Base-by-base conservation (phyloP, 441 rosid species). In the Raphanus hybrid region DNA sequence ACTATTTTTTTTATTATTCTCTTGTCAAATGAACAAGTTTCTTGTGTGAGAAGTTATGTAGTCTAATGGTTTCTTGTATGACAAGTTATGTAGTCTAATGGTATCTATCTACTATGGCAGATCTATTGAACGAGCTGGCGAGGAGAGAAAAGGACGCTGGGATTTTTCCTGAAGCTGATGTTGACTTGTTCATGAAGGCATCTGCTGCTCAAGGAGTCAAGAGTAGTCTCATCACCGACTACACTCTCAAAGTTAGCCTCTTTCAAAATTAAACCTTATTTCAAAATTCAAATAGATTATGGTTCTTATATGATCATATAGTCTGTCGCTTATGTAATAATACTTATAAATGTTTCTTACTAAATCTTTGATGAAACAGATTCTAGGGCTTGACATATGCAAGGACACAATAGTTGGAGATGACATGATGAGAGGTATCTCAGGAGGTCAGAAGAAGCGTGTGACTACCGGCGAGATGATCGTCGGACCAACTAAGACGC, bases 401-500 rank as follows among this genome's bases (percentile, higher is more conserved):
- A 90, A 88, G 69, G 98, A 95, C 82, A 93, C 88, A 3, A 89
- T 93, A 55, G 96, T 95, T 3, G 98, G 99, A 75, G 94, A 93
- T 74, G 91, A 90, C 7, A 93, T 95, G 98, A 78, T 80, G 12
- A 73, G 98, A 74, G 98, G 99, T 43, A 85, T 94, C 20, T 93
- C 99, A 10, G 98, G 99, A 10, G 98, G 99, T 34, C 97, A 93
- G 78, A 93, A 84, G 73, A 95, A 93, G 70, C 75, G 99, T 84
- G 95, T 93, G 12, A 95, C 98, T 1, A 92, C 98, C 72, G 98
- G 98, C 0, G 99, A 96, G 85, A 92, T 96, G 97, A 84, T 93
- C 14, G 99, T 96, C 14, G 97, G 99, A 1, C 99, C 99, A 2
- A 87, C 96, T 9, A 96, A 96, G 84, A 86, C 95, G 5, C 55